These are phyloP conservation scores for Paspalum notatum DNA, from an alignment of 176 grass and related monocot genomes.

Conservation along the genomic window DNA sequence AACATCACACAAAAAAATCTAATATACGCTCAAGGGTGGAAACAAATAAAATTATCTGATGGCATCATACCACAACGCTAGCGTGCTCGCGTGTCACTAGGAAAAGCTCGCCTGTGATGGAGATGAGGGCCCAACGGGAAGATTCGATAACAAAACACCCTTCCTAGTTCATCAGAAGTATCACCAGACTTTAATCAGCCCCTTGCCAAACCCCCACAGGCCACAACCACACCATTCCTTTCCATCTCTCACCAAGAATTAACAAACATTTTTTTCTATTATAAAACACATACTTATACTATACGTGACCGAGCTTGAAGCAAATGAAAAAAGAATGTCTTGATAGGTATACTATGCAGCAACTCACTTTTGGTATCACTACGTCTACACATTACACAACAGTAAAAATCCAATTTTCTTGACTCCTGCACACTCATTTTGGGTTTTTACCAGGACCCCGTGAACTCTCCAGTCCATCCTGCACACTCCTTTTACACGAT, in stretches of 20 bases:
- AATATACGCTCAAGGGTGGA: too few relatives aligned
- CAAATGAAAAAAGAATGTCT: neutral
- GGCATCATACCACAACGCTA: too few relatives aligned
- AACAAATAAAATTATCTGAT: too few relatives aligned
- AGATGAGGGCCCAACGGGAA: too few relatives aligned
- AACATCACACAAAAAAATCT: too few relatives aligned
- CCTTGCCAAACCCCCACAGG: constrained; percentile 6
- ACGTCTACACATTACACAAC: constrained; percentile 37
- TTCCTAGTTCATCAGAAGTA: too few relatives aligned
- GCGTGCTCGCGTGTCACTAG: too few relatives aligned
- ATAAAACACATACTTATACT: constrained; percentile 30
- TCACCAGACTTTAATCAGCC: too few relatives aligned
- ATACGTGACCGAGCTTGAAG: constrained; percentile 7
- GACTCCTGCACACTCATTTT: constrained; percentile 39
- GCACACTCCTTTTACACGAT: constrained; percentile 20
- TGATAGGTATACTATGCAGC: constrained; percentile 9
- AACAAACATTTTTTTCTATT: constrained; percentile 16
- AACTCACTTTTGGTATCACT: constrained; percentile 37
- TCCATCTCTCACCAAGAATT: constrained; percentile 11
- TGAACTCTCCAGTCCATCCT: constrained; percentile 19
- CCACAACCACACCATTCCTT: too few relatives aligned
- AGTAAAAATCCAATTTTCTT: constrained; percentile 25
- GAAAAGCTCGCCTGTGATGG: too few relatives aligned
- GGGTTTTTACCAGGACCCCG: neutral
- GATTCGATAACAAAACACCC: too few relatives aligned